phyloP scores from a whole-genome alignment of 164 flowering plant genomes.

The Magnolia changhungtana region DNA sequence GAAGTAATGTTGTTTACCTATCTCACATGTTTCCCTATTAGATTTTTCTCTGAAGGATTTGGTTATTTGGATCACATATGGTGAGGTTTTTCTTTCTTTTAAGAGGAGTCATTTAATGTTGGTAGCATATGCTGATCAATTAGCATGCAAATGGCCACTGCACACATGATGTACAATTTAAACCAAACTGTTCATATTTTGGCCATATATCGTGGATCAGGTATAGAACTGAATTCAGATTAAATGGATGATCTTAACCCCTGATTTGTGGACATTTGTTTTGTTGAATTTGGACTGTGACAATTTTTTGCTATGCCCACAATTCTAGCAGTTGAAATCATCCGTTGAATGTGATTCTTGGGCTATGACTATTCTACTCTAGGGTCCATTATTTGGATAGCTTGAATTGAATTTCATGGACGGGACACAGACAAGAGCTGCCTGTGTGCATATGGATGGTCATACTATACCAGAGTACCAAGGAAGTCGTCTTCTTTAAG shows the following conservation, averaged over 20 bases:
- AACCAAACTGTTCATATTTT: not conserved
- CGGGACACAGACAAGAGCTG: not conserved
- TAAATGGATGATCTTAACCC: not conserved
- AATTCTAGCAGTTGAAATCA: not conserved
- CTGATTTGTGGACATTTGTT: not conserved
- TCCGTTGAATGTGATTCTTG: not conserved
- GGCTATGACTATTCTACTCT: not conserved
- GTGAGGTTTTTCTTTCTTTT: not conserved
- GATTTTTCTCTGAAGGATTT: not conserved
- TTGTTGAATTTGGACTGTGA: not conserved
- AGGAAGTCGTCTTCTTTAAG: too few relatives aligned
- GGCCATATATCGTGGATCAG: not conserved
- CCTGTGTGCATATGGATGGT: too few relatives aligned
- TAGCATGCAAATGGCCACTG: not conserved
- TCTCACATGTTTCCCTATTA: not conserved
- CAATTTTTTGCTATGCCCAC: not conserved
- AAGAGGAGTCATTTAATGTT: not conserved
- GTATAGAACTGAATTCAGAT: not conserved
- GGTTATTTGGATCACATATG: not conserved
- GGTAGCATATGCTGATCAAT: not conserved
- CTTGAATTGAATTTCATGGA: not conserved
- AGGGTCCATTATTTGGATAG: not conserved
- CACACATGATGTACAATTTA: not conserved
- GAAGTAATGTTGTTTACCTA: conserved; percentile 38
- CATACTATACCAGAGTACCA: too few relatives aligned